Evolutionary conservation across 1,139 yeast species (phyloP).

Genomic region (Hanseniaspora sp.): DNA sequence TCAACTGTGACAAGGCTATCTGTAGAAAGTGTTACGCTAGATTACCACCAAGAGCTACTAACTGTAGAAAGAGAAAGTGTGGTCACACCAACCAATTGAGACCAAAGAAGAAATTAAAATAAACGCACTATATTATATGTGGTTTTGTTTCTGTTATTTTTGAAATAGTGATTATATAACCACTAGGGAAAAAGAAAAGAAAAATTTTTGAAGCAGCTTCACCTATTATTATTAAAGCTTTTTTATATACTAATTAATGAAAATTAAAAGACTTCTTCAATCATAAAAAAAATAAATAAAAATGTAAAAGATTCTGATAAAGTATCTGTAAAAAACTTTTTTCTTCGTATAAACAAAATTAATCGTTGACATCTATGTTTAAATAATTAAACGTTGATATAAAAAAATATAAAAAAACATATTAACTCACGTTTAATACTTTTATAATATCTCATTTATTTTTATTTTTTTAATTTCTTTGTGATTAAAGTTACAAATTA

Average conservation of each 20-base stretch:
- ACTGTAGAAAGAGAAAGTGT: constrained; percentile 99
- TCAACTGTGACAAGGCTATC: constrained; percentile 98
- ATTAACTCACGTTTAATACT: no score
- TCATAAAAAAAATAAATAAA: background rate
- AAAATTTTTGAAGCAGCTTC: no score
- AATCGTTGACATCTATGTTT: no score
- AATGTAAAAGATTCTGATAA: no score
- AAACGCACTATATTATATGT: constrained; percentile 31
- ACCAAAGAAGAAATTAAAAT: constrained; percentile 99
- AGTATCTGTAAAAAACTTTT: background rate
- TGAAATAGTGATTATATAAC: background rate
- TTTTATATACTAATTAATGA: constrained; percentile 3
- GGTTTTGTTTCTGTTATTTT: background rate
- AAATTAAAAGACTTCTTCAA: background rate
- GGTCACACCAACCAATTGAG: constrained; percentile 99
- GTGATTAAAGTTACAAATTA: background rate
- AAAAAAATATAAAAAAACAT: no score
- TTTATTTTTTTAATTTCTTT: background rate
- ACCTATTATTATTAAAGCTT: background rate
- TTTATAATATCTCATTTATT: no score
- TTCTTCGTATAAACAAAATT: background rate
- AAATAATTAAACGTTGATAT: no score
- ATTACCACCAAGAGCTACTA: constrained; percentile 99
- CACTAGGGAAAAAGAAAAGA: no score
- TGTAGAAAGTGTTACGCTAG: constrained; percentile 99